These are phyloP conservation scores for Evernia prunastri DNA, from an alignment of 495 filamentous ascomycete genomes.

Conservation along the genomic window DNA sequence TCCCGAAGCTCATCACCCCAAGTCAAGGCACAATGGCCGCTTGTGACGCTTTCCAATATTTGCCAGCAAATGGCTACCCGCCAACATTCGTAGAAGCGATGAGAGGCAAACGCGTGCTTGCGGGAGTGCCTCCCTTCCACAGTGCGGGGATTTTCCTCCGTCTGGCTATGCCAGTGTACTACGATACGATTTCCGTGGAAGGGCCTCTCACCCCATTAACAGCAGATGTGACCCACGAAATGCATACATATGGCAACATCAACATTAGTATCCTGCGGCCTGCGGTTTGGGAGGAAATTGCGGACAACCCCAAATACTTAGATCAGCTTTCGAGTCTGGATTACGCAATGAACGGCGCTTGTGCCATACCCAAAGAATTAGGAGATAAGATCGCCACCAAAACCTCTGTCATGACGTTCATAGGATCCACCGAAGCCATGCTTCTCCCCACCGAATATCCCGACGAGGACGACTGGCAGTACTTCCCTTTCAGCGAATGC, in stretches of 20 bases:
- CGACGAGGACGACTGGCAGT: constrained; percentile 42
- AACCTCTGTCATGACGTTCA: constrained; percentile 24
- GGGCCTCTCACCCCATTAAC: constrained; percentile 35
- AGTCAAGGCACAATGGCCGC: constrained; percentile 43
- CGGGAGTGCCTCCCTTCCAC: constrained; percentile 16
- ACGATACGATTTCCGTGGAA: constrained; percentile 35
- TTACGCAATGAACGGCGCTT: constrained; percentile 23
- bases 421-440: constrained; percentile 34
- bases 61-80: not conserved
- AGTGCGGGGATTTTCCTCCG: constrained; percentile 2
- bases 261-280: constrained; percentile 12
- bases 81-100: constrained; percentile 19
- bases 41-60: constrained; percentile 31
- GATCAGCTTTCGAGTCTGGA: constrained; percentile 10
- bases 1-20: constrained; percentile 46
- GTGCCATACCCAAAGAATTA: constrained; percentile 18
- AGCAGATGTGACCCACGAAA: constrained; percentile 2
- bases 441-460: constrained; percentile 27
- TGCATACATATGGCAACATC: constrained; percentile 11
- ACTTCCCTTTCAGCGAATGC: constrained; percentile 38
- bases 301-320: constrained; percentile 20
- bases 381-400: constrained; percentile 29
- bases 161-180: constrained; percentile 12
- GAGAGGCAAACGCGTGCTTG: constrained; percentile 17
- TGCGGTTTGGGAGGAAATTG: constrained; percentile 18